Evolutionary conservation across 2,329 filamentous ascomycete species (phyloP).

Genomic region (Mycosphaerella arachidis): DNA sequence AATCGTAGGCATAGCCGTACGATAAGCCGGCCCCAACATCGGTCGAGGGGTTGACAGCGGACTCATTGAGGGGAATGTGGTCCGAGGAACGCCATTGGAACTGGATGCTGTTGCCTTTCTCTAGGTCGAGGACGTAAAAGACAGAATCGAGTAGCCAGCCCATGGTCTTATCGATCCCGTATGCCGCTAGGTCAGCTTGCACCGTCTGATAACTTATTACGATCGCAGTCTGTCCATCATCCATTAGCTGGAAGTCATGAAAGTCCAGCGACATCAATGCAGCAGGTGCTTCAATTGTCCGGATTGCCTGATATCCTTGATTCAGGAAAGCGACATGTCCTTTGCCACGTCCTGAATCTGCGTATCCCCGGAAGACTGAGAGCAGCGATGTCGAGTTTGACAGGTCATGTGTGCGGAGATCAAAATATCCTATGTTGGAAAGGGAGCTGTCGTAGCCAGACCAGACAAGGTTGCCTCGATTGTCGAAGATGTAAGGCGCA

Average conservation of each 20-base stretch:
- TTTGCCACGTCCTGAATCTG: conserved; percentile 2
- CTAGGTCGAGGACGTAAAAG: conserved; percentile 43
- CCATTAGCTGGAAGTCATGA: conserved; percentile 37
- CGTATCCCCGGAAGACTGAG: conserved; percentile 2
- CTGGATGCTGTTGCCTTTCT: conserved; percentile 34
- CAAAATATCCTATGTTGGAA: conserved; percentile 4
- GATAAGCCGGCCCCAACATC: conserved; percentile 1
- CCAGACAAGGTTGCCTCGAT: conserved; percentile 2
- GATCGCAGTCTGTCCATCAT: conserved; percentile 4
- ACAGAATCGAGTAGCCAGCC: conserved; percentile 27
- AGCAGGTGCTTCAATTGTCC: conserved; percentile 33
- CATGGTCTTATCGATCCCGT: conserved; percentile 6
- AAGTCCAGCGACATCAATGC: conserved; percentile 29
- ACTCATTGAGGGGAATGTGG: conserved; percentile 31
- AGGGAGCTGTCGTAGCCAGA: conserved; percentile 2
- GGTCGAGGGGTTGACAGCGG: neutral
- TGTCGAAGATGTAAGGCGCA: neutral
- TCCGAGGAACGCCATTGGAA: conserved; percentile 45
- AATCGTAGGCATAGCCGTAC: conserved; percentile 6
- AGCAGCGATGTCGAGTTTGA: neutral
- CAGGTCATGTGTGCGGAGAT: conserved; percentile 1
- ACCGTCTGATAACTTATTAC: neutral
- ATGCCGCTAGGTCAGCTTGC: neutral
- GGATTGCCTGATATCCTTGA: conserved; percentile 30
- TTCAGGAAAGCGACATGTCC: conserved; percentile 12